Conservation (phyloP, 2,329 filamentous ascomycete species). For the Neopestalotiopsis sp. region DNA sequence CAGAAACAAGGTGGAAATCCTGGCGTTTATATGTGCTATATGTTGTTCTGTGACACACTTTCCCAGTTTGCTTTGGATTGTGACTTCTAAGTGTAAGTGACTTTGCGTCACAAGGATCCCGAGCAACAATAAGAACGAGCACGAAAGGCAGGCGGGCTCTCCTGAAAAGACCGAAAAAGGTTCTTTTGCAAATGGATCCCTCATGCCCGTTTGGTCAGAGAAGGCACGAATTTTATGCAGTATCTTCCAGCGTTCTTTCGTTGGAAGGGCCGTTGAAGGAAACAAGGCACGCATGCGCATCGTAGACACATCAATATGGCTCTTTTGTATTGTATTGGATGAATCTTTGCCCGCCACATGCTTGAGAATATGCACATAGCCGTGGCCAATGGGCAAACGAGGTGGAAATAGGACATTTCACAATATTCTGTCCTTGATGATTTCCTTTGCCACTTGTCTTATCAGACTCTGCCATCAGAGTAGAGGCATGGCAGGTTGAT, state of each 20-base stretch:
- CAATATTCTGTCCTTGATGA: constrained; percentile 63
- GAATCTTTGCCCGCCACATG: neutral
- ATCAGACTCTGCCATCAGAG: constrained; percentile 14
- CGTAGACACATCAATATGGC: neutral
- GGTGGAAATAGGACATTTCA: constrained; percentile 56
- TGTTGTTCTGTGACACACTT: too few relatives aligned
- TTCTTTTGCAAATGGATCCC: too few relatives aligned
- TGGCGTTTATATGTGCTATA: too few relatives aligned
- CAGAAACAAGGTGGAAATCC: too few relatives aligned
- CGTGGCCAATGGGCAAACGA: neutral
- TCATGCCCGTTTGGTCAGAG: too few relatives aligned
- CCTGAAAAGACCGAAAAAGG: too few relatives aligned
- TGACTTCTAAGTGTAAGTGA: too few relatives aligned
- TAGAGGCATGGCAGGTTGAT: constrained; percentile 20
- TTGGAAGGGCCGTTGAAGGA: neutral
- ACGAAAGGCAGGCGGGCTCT: too few relatives aligned
- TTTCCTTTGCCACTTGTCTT: constrained; percentile 19
- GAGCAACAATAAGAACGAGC: neutral
- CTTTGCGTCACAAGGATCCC: too few relatives aligned
- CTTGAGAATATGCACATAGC: neutral
- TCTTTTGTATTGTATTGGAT: neutral
- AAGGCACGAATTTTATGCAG: too few relatives aligned
- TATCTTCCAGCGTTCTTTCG: too few relatives aligned
- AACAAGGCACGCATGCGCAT: neutral
- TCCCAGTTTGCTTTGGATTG: too few relatives aligned